Evolutionary conservation across 2,329 filamentous ascomycete species (phyloP).

Genomic region (Hypoxylon sp.): DNA sequence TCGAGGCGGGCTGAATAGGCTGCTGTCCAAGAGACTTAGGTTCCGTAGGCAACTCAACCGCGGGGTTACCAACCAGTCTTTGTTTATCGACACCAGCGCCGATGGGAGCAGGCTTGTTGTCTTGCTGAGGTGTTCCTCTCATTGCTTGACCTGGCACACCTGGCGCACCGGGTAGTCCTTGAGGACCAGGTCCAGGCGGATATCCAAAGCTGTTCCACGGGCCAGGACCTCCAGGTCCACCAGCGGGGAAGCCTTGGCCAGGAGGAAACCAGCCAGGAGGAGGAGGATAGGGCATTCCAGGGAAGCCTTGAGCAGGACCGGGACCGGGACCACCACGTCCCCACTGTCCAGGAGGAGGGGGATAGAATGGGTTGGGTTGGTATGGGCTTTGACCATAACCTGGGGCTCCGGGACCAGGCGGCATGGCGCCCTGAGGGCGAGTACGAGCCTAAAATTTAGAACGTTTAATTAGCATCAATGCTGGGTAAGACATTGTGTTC

Average conservation of each 20-base stretch:
- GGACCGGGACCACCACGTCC: conserved; percentile 66
- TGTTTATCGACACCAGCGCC: conserved; percentile 67
- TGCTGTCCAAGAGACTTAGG: conserved; percentile 67
- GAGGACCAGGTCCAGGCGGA: conserved; percentile 67
- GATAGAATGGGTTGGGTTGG: conserved; percentile 64
- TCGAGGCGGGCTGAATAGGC: conserved; percentile 60
- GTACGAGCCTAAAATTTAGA: conserved; percentile 56
- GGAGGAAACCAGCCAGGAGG: conserved; percentile 85
- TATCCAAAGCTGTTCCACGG: conserved; percentile 72
- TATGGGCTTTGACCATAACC: conserved; percentile 63
- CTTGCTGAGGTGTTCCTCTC: conserved; percentile 55
- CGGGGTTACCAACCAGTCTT: conserved; percentile 61
- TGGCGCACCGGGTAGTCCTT: conserved; percentile 60
- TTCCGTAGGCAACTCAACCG: conserved; percentile 65
- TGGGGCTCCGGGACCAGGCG: conserved; percentile 54
- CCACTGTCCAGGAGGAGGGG: conserved; percentile 69
- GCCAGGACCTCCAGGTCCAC: conserved; percentile 72
- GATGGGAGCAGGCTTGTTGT: conserved; percentile 66
- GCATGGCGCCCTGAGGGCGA: conserved; percentile 53
- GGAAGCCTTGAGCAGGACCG: conserved; percentile 72
- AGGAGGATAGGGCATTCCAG: conserved; percentile 83
- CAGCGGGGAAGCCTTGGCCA: conserved; percentile 80
- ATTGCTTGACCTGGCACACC: conserved; percentile 53
- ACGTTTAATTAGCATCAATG: conserved; percentile 47
- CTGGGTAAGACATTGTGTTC: conserved; percentile 3